A percentile compares a stretch with the other conserved stretches of the same genome.
These are phyloP conservation scores for Suillus plorans DNA, from an alignment of 768 basidiomycete species.

Conservation along the genomic window DNA sequence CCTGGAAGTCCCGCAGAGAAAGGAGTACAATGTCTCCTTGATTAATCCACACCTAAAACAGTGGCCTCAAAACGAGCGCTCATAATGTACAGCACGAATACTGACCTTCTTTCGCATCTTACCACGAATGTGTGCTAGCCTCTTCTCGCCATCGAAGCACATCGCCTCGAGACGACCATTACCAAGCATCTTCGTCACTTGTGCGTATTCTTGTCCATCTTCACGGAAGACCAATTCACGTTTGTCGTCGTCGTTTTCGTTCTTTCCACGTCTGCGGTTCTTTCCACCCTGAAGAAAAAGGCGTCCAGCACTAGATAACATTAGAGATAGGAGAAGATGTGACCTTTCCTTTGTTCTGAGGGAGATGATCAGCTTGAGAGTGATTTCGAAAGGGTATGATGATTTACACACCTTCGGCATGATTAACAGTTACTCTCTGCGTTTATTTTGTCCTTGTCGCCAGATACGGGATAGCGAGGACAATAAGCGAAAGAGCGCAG, in stretches of 20 bases:
- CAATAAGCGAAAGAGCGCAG: neutral
- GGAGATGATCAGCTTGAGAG: conserved; percentile 8
- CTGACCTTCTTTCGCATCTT: conserved; percentile 99
- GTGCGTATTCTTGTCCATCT: conserved; percentile 98
- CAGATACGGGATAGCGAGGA: neutral
- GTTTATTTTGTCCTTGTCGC: conserved; percentile 14
- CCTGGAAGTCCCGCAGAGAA: conserved; percentile 97
- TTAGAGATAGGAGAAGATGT: conserved; percentile 9
- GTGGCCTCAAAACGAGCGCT: conserved; percentile 8
- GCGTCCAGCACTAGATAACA: neutral
- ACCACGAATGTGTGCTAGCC: conserved; percentile 96
- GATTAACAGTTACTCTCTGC: conserved; percentile 19
- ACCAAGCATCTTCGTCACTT: conserved; percentile 97
- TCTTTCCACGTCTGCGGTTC: conserved; percentile 99
- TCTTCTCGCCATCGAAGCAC: conserved; percentile 98
- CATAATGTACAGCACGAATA: conserved; percentile 3
- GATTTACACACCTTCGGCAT: conserved; percentile 50
- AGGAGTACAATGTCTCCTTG: conserved; percentile 95
- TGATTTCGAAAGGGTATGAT: conserved; percentile 10
- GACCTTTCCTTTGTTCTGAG: conserved; percentile 78
- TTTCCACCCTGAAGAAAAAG: conserved; percentile 79
- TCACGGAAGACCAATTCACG: conserved; percentile 98
- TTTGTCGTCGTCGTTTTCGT: conserved; percentile 99
- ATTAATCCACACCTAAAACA: conserved; percentile 92
- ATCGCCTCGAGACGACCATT: conserved; percentile 95